Evolutionary conservation across 352 stramenopile species (phyloP).

Genomic region (Pythium apleroticum): DNA sequence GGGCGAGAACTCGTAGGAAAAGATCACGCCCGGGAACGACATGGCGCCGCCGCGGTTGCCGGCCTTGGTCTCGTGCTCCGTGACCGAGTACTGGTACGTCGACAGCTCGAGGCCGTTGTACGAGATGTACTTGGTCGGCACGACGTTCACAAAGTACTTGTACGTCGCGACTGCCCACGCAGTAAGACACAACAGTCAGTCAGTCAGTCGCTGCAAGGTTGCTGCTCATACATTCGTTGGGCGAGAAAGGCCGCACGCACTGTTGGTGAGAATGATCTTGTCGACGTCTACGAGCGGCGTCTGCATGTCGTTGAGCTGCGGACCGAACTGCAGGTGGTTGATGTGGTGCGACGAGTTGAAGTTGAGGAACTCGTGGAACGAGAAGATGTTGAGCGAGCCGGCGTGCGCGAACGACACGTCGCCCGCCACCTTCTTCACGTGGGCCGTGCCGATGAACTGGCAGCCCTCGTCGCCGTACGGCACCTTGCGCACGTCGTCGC

Average conservation of each 20-base stretch:
- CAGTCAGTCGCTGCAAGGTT: constrained; percentile 1
- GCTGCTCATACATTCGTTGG: background rate
- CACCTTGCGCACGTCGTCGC: constrained; percentile 60
- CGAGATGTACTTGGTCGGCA: constrained; percentile 84
- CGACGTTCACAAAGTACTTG: constrained; percentile 89
- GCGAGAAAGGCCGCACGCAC: constrained; percentile 32
- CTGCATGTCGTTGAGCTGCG: constrained; percentile 81
- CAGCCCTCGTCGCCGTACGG: constrained; percentile 69
- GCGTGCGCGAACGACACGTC: constrained; percentile 87
- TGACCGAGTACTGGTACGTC: constrained; percentile 90
- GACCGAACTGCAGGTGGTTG: constrained; percentile 77
- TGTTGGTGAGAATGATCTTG: constrained; percentile 82
- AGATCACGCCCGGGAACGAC: constrained; percentile 80
- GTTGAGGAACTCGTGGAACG: constrained; percentile 85
- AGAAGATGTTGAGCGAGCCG: constrained; percentile 85
- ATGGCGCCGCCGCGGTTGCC: constrained; percentile 46
- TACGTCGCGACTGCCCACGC: constrained; percentile 68
- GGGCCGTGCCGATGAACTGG: constrained; percentile 63
- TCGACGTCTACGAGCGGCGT: constrained; percentile 81
- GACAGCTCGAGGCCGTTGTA: constrained; percentile 62
- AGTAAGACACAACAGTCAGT: constrained; percentile 6
- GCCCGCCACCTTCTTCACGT: constrained; percentile 81
- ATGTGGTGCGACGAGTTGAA: constrained; percentile 88
- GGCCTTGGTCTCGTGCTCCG: constrained; percentile 61
- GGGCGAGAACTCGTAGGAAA: constrained; percentile 89